A percentile compares a stretch with the other conserved stretches of the same genome.
These are phyloP conservation scores for Entamoeba nuttalli DNA, from an alignment of 208 protist genomes.

Conservation along the genomic window DNA sequence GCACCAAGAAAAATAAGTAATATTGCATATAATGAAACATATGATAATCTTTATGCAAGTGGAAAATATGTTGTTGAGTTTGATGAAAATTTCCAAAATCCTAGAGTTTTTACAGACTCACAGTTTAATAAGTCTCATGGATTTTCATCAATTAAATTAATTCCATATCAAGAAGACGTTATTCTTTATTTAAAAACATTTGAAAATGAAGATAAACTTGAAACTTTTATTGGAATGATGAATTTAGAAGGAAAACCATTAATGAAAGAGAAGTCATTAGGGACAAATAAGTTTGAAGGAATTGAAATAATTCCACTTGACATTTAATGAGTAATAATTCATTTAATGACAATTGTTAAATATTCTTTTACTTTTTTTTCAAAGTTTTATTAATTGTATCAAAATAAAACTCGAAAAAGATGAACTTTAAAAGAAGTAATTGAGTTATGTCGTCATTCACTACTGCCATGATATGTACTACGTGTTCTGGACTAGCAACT, in stretches of 20 bases:
- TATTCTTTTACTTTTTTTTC: too few species aligned
- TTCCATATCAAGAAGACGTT: not conserved
- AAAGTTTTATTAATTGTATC: too few species aligned
- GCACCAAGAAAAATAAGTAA: not conserved
- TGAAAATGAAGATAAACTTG: not conserved
- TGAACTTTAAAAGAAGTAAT: too few species aligned
- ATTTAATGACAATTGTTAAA: too few species aligned
- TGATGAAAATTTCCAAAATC: not conserved
- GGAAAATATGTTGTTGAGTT: not conserved
- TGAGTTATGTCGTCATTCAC: not conserved
- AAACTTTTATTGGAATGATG: not conserved
- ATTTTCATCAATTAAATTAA: not conserved
- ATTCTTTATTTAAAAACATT: not conserved
- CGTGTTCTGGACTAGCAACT: not conserved
- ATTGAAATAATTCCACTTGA: not conserved
- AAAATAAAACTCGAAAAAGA: too few species aligned
- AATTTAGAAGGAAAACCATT: not conserved
- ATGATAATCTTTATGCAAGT: not conserved
- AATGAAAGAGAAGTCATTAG: not conserved
- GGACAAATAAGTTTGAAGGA: not conserved
- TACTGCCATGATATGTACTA: not conserved
- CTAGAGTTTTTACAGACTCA: not conserved
- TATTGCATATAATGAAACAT: not conserved
- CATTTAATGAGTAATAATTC: not conserved
- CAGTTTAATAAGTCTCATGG: not conserved